These are phyloP conservation scores for carrot (Daucus carota) DNA, from an alignment of 129 eudicot species.

Conservation along the genomic window DH1_v3.0 NC_030386.2:30429001-30429500, in stretches of 20 bases:
- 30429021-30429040: slow-evolving; percentile 42
- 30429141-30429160: slow-evolving; percentile 41
- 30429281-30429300: slow-evolving; percentile 46
- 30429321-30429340: slow-evolving; percentile 62
- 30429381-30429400: slow-evolving; percentile 66
- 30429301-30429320: slow-evolving; percentile 51
- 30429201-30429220: slow-evolving; percentile 35
- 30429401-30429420: slow-evolving; percentile 47
- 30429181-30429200: slow-evolving; percentile 78
- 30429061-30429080: slow-evolving; percentile 59
- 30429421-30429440: slow-evolving; percentile 33
- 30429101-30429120: slow-evolving; percentile 66
- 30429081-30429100: slow-evolving; percentile 70
- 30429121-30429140: slow-evolving; percentile 32
- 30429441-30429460: slow-evolving; percentile 60
- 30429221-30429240: slow-evolving; percentile 16
- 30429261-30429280: slow-evolving; percentile 42
- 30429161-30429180: slow-evolving; percentile 68
- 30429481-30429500: slow-evolving; percentile 63
- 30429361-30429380: slow-evolving; percentile 51
- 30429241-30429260: slow-evolving; percentile 14
- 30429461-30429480: slow-evolving; percentile 58
- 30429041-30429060: slow-evolving; percentile 43
- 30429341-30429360: slow-evolving; percentile 58
- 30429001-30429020: slow-evolving; percentile 36